Evolutionary conservation across 257 asterid genomes (phyloP).

Genomic region (Scutellaria galericulata): DNA sequence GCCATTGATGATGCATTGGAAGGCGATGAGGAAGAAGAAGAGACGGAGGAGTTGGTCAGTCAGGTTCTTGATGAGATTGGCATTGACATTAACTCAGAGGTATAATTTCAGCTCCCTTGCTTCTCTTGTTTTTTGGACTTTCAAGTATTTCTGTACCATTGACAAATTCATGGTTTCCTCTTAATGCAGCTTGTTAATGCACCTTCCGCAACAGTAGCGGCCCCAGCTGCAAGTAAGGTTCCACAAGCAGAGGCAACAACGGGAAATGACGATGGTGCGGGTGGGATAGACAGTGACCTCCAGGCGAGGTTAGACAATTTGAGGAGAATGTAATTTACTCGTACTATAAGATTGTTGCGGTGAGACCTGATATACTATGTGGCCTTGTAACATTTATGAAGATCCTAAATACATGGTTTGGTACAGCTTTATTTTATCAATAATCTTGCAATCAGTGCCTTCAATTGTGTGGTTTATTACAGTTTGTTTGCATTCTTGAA

Average conservation of each 20-base stretch:
- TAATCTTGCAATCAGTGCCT: slow-evolving; percentile 23
- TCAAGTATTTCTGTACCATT: slow-evolving; percentile 4
- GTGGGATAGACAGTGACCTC: slow-evolving; percentile 92
- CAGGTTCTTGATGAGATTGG: slow-evolving; percentile 99
- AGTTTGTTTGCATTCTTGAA: too few species aligned
- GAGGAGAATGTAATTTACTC: slow-evolving; percentile 74
- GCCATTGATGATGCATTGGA: slow-evolving; percentile 98
- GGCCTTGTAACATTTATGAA: slow-evolving; percentile 51
- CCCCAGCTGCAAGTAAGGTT: slow-evolving; percentile 83
- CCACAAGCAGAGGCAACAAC: slow-evolving; percentile 91
- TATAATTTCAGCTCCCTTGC: slow-evolving; percentile 33
- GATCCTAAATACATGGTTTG: slow-evolving; percentile 34
- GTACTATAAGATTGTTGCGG: slow-evolving; percentile 35
- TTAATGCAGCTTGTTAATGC: slow-evolving; percentile 82
- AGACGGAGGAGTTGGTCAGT: slow-evolving; percentile 89
- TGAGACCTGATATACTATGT: slow-evolving; percentile 30
- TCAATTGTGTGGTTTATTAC: neutral
- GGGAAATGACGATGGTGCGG: slow-evolving; percentile 76
- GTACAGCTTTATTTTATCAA: slow-evolving; percentile 36
- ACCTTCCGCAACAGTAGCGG: slow-evolving; percentile 86
- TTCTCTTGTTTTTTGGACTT: neutral
- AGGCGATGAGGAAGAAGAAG: slow-evolving; percentile 99
- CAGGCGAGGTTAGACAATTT: slow-evolving; percentile 98
- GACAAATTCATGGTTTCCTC: slow-evolving; percentile 24
- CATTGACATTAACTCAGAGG: slow-evolving; percentile 87